Percentiles rank a stretch among this genome's conserved stretches.
phyloP scores from a whole-genome alignment of 345 rosid genomes.

The Syzygium aqueum region DNA sequence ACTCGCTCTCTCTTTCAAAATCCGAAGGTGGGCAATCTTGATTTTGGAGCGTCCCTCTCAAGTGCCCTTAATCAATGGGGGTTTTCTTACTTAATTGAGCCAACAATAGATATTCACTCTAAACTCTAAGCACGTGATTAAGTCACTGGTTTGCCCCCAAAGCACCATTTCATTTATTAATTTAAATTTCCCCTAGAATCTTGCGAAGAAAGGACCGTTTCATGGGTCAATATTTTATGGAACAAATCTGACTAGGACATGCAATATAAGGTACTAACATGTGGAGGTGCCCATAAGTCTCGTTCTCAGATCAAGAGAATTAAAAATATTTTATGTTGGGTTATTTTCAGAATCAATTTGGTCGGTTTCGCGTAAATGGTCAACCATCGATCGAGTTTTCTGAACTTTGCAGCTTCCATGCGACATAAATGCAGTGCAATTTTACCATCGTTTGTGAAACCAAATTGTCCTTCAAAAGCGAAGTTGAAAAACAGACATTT shows the following conservation, averaged over 20 bases:
- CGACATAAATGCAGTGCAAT: not conserved
- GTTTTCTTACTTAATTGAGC: not conserved
- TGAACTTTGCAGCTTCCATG: not conserved
- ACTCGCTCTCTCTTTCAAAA: not conserved
- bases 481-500: not conserved
- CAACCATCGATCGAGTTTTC: not conserved
- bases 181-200: not conserved
- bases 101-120: not conserved
- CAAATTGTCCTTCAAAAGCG: not conserved
- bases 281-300: not conserved
- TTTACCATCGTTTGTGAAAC: not conserved
- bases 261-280: not conserved
- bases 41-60: not conserved
- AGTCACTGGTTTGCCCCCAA: not conserved
- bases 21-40: not conserved
- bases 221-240: not conserved
- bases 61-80: not conserved
- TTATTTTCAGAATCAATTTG: not conserved
- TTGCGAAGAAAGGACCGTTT: not conserved
- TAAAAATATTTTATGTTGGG: not conserved
- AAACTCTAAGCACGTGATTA: not conserved
- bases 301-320: not conserved
- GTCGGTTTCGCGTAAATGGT: not conserved
- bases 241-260: not conserved
- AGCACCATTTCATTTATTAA: not conserved